A percentile compares a stretch with the other conserved stretches of the same genome.
Evolutionary conservation across 805 yeast species (phyloP).

Genomic region (Saccharomycopsis sp.): DNA sequence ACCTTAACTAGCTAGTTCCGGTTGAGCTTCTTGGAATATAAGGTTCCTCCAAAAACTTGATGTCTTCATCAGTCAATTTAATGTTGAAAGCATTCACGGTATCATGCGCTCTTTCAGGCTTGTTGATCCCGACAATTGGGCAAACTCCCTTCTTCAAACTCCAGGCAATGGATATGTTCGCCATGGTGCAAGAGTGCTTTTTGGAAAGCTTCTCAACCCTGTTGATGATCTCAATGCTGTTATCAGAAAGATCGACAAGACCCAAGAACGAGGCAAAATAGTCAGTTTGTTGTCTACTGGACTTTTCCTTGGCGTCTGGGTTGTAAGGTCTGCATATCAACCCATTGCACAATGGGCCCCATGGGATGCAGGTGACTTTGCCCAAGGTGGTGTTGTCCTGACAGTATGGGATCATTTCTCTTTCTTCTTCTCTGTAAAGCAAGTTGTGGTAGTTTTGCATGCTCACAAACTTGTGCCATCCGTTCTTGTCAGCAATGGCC

Average conservation of each 20-base stretch:
- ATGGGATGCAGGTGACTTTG: constrained; percentile 42
- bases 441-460: constrained; percentile 53
- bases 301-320: too few species aligned
- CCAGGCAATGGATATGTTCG: not conserved
- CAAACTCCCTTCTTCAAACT: not conserved
- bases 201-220: not conserved
- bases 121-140: constrained; percentile 1
- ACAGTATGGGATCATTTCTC: constrained; percentile 51
- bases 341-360: constrained; percentile 54
- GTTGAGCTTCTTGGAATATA: not conserved
- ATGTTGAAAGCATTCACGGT: too few species aligned
- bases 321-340: constrained; percentile 36
- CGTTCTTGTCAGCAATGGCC: constrained; percentile 43
- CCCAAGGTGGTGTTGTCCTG: constrained; percentile 35
- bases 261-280: too few species aligned
- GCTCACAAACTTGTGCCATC: constrained; percentile 50
- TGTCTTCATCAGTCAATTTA: not conserved
- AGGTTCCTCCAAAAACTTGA: constrained; percentile 3
- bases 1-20: not conserved
- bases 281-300: too few species aligned
- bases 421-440: constrained; percentile 52
- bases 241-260: too few species aligned
- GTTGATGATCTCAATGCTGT: not conserved
- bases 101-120: too few species aligned
- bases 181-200: not conserved